A percentile compares a stretch with the other conserved stretches of the same genome.
phyloP scores from a whole-genome alignment of 305 asterid species.

The Withania somnifera region DNA sequence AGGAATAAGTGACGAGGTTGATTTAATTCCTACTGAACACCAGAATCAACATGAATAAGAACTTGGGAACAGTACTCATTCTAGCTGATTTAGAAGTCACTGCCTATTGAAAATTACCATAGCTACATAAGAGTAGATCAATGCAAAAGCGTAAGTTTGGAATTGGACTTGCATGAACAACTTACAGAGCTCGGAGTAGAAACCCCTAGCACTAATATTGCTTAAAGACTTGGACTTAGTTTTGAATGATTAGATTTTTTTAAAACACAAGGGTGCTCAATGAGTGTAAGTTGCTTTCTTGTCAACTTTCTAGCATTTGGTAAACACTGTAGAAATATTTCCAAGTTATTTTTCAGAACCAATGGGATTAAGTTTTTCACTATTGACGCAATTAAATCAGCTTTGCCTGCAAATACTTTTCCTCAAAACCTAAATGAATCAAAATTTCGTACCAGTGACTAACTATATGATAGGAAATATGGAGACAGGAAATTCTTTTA shows the following conservation, averaged over 20 bases:
- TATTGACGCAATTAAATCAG: background rate
- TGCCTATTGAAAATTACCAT: background rate
- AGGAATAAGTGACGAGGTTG: background rate
- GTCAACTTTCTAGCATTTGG: background rate
- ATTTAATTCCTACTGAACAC: background rate
- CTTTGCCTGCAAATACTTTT: background rate
- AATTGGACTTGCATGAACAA: no score
- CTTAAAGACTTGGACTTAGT: background rate
- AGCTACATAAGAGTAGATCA: background rate
- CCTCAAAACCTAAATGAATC: background rate
- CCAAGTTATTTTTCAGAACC: background rate
- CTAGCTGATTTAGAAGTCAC: background rate
- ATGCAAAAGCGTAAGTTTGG: no score
- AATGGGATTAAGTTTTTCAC: background rate
- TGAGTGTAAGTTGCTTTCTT: background rate
- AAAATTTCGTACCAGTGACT: background rate
- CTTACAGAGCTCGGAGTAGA: background rate
- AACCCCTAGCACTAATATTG: background rate
- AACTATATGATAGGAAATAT: background rate
- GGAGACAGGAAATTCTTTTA: background rate
- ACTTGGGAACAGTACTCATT: background rate
- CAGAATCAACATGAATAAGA: background rate
- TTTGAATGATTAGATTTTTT: background rate
- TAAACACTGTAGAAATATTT: background rate
- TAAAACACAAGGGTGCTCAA: background rate